These are phyloP conservation scores for Groenewaldozyma tartarivorans DNA, from an alignment of 805 yeast genomes.

Conservation along the genomic window DNA sequence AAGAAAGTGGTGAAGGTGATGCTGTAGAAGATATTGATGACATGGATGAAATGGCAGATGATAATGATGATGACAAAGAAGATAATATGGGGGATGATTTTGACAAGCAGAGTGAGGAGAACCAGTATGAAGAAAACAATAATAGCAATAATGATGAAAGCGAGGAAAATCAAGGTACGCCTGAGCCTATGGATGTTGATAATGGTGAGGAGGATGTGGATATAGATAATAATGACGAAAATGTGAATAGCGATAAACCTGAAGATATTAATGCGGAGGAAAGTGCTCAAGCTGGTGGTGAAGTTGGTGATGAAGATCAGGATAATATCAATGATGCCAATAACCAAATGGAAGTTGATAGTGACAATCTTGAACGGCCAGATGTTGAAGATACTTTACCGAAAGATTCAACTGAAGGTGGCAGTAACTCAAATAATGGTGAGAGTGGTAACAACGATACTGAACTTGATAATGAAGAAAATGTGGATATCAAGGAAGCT, in stretches of 20 bases:
- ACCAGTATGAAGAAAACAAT: slow-evolving; percentile 20
- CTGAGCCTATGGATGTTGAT: slow-evolving; percentile 32
- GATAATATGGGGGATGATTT: slow-evolving; percentile 25
- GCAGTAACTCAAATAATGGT: slow-evolving; percentile 17
- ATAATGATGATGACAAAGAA: slow-evolving; percentile 21
- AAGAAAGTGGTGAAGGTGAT: slow-evolving; percentile 25
- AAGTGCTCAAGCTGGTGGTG: slow-evolving; percentile 57
- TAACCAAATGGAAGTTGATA: slow-evolving; percentile 60
- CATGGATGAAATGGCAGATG: slow-evolving; percentile 16
- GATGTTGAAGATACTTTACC: slow-evolving; percentile 59
- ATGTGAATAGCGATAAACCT: slow-evolving; percentile 58
- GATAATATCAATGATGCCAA: slow-evolving; percentile 85
- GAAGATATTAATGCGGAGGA: slow-evolving; percentile 31
- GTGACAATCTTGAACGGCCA: slow-evolving; percentile 19
- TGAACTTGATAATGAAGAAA: slow-evolving; percentile 42
- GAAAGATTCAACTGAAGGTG: slow-evolving; percentile 36
- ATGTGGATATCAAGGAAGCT: slow-evolving; percentile 29
- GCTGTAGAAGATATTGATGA: slow-evolving; percentile 26
- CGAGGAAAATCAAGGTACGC: slow-evolving; percentile 18
- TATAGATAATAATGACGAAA: slow-evolving; percentile 62
- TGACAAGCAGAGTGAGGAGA: slow-evolving; percentile 25
- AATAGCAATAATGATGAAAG: slow-evolving; percentile 16
- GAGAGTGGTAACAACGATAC: slow-evolving; percentile 45
- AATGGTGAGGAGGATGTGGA: slow-evolving; percentile 31
- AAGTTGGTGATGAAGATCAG: slow-evolving; percentile 70